These are phyloP conservation scores for Theileria annulata DNA, from an alignment of 169 alveolate species.

Conservation along the genomic window DNA sequence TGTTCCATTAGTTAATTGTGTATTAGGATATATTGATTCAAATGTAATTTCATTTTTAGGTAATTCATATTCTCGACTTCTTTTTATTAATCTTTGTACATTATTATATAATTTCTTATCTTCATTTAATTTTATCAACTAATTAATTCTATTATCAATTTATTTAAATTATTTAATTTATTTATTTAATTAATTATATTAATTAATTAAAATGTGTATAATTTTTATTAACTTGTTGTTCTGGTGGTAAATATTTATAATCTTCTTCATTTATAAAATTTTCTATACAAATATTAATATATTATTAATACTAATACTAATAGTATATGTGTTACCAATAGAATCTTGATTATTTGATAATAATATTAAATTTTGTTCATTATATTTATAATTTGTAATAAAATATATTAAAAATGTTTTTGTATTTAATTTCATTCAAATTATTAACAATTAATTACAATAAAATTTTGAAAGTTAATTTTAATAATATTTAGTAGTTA, in stretches of 20 bases:
- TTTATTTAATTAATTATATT: too few species aligned
- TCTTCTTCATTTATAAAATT: neutral
- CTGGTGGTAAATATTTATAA: constrained; percentile 2
- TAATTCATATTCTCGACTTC: constrained; percentile 41
- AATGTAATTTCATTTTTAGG: constrained; percentile 43
- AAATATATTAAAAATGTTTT: neutral
- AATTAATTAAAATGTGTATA: neutral
- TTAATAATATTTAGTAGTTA: neutral
- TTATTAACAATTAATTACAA: too few species aligned
- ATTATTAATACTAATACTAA: neutral
- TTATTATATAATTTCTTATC: constrained; percentile 36
- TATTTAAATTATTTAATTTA: too few species aligned
- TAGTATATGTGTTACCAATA: neutral
- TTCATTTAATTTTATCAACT: constrained; percentile 10
- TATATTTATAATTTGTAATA: neutral
- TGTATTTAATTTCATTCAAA: neutral
- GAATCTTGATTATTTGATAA: neutral
- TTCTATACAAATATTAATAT: neutral
- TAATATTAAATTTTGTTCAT: too few species aligned
- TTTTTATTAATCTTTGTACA: constrained; percentile 19
- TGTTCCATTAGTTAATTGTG: too few species aligned
- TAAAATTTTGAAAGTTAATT: neutral
- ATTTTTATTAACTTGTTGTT: neutral
- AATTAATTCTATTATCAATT: neutral
- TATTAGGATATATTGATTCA: constrained; percentile 51